Evolutionary conservation across 768 basidiomycete genomes (phyloP), one percentile per base, ranked within the genome.

Genomic region (Rhodotorula diobovata): DNA sequence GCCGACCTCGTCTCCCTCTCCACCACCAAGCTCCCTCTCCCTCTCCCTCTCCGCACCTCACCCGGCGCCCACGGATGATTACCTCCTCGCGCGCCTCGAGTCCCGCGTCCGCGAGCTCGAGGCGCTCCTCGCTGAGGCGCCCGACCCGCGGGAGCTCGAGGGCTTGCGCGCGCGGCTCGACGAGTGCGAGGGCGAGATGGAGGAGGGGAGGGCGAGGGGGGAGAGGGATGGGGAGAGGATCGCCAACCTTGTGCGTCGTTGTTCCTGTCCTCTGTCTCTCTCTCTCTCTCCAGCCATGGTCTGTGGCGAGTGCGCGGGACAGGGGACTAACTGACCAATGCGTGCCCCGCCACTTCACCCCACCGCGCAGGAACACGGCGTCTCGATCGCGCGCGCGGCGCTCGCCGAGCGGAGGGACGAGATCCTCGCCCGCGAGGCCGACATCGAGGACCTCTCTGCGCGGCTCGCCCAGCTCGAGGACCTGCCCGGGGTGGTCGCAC

Each of bases 321-420:
- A 8, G 39, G 39, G 14, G 41, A 12, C 8, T 12, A 12, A 43
- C 41, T 43, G 41, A 43, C 41, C 11, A n/a, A n/a, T n/a, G n/a
- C n/a, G n/a, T n/a, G n/a, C n/a, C n/a, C n/a, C n/a, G n/a, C n/a
- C 41, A 18, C 41, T 18, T 5, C 41, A 18, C 41, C 12, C 14
- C 41, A 12, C 2, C 41, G 14, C 14, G 32, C 70, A 86, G 91
- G 91, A 93, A 79, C 87, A 89, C 28, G 87, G 91, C 23, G 61
- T 65, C 37, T 64, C 61, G 25, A 35, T 73, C 34, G 59, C 64
- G 0, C 63, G 66, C 35, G 55, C 66, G 18, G 63, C 67, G 4
- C 67, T 73, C 43, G 64, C 66, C 32, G 50, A 60, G 32, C 56
- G 53, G n/a, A 14, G 66, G 23, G n/a, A 39, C n/a, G 60, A 62